Conservation (phyloP, 495 filamentous ascomycete species). For the Tuber melanosporum region DNA sequence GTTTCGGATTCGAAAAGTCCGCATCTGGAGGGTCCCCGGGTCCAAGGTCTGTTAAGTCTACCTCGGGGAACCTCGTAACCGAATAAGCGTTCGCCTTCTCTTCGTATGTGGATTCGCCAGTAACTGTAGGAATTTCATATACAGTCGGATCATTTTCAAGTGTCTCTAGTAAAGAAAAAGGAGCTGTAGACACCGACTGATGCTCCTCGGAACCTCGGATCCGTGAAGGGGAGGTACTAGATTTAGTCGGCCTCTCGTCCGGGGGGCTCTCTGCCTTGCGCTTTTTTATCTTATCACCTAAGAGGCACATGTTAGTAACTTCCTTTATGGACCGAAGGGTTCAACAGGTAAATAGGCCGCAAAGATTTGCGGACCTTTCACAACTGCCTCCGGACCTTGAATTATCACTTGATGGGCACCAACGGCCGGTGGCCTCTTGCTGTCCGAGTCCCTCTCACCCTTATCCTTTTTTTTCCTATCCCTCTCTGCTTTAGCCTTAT, state of each 20-base stretch:
- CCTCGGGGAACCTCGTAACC: conserved; percentile 72
- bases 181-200: conserved; percentile 70
- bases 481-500: conserved; percentile 50
- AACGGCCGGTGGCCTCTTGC: conserved; percentile 54
- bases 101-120: conserved; percentile 66
- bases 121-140: conserved; percentile 78
- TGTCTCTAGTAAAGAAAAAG: conserved; percentile 64
- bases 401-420: conserved; percentile 60
- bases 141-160: conserved; percentile 92
- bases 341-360: conserved; percentile 5
- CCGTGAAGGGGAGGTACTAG: conserved; percentile 58
- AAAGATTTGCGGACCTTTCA: conserved; percentile 44
- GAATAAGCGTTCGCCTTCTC: conserved; percentile 79
- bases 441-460: conserved; percentile 46
- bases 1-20: conserved; percentile 92
- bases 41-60: conserved; percentile 74
- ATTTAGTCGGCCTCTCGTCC: conserved; percentile 50
- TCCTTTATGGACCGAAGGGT: conserved; percentile 33
- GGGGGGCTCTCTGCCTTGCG: conserved; percentile 46
- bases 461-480: conserved; percentile 55
- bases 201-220: conserved; percentile 52
- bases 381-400: conserved; percentile 61
- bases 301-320: not conserved
- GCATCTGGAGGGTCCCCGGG: conserved; percentile 83
- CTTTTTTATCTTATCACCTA: conserved; percentile 46